Base-by-base conservation (phyloP, 2,329 filamentous ascomycete species). In the Penicillium sp. region DNA sequence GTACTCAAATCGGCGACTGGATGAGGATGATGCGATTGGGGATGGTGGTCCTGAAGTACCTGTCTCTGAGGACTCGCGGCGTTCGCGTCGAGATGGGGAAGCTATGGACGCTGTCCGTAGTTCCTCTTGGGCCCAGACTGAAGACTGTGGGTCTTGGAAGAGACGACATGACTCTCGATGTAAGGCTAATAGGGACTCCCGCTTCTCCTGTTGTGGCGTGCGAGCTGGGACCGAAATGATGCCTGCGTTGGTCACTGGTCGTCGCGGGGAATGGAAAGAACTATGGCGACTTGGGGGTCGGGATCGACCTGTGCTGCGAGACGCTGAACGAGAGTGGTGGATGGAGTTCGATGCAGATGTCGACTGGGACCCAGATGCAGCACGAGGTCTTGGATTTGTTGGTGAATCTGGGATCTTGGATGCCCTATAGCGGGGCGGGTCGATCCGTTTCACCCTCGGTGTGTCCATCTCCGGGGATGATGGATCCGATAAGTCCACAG, bases 131-230 rank as follows among this genome's bases (percentile, higher is more conserved):
- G 44, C 45, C 7, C 56, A 33, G 19, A 14, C 6, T 44, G 37
- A 56, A 3, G 52, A 42, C 5, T 56, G 53, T 16, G 58, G 58
- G 16, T 66, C 62, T 58, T 76, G 72, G 33, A 78, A 78, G 1
- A 78, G 59, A 16, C 74, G 75, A 52, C 75, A 75, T 47, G 75
- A 75, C 46, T 78, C 71, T 7, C 75, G 74, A 47, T 78, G 74
- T 21, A 77, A 59, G 1, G 73, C 70, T 9, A 77, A 46, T 10
- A 77, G 65, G 14, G 73, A 71, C 52, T 76, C 69, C 8, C 72
- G 70, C 51, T 63, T 65, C 49, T 69, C 55, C 44, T 65, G 51
- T 46, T 67, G 62, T 49, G 59, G 39, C 44, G 62, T 55, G 48
- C 52, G 31, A 19, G 63, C 50, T 19, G 64, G 56, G 29, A 67